phyloP scores from a whole-genome alignment of 1,139 yeast genomes.

The Suhomyces anneliseae region DNA sequence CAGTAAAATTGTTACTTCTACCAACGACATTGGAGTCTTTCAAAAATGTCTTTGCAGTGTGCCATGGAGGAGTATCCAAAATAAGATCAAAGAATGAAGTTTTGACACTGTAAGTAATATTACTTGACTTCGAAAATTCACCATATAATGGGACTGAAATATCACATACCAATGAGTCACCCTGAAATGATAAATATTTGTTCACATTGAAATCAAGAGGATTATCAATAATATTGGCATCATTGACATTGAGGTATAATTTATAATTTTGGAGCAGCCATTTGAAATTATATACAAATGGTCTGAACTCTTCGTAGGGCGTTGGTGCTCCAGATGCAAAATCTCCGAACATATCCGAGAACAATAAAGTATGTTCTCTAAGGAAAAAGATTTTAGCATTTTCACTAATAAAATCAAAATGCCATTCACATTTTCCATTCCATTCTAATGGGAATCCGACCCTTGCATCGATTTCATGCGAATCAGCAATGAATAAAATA shows the following conservation, averaged over 20 bases:
- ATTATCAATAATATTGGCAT: conserved; percentile 81
- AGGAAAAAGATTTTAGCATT: conserved; percentile 63
- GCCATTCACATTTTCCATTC: conserved; percentile 79
- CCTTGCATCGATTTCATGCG: conserved; percentile 55
- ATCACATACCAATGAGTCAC: conserved; percentile 52
- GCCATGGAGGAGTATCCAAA: conserved; percentile 88
- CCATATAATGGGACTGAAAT: conserved; percentile 62
- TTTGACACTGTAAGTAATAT: conserved; percentile 50
- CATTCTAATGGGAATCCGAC: conserved; percentile 74
- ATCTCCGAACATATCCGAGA: conserved; percentile 76
- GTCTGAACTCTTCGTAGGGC: conserved; percentile 75
- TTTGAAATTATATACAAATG: conserved; percentile 58
- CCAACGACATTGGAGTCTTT: conserved; percentile 61
- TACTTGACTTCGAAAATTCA: conserved; percentile 56
- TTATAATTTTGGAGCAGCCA: conserved; percentile 63
- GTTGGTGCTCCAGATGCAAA: conserved; percentile 73
- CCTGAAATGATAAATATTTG: conserved; percentile 71
- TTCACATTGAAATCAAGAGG: conserved; percentile 84
- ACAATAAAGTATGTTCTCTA: conserved; percentile 77
- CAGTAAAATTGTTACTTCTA: conserved; percentile 56
- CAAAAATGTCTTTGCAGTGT: conserved; percentile 73
- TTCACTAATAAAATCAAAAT: conserved; percentile 51
- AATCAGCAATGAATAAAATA: conserved; percentile 62
- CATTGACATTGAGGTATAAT: conserved; percentile 76
- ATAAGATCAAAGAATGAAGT: conserved; percentile 65